Conservation (phyloP, 208 protist species). For the Wallacemonas collosoma region DNA sequence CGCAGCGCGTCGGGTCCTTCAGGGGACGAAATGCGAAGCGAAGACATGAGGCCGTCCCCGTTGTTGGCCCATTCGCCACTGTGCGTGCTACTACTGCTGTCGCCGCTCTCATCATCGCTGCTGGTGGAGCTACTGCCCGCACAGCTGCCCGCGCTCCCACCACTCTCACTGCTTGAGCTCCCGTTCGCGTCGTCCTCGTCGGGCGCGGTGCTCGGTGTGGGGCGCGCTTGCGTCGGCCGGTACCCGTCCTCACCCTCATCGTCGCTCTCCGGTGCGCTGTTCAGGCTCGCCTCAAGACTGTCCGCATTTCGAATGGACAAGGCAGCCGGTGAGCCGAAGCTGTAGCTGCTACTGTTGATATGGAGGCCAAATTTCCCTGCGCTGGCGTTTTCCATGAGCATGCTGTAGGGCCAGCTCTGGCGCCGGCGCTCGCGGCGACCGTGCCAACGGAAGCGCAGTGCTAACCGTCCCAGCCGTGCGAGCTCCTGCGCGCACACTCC, state of each 20-base stretch:
- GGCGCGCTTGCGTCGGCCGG: neutral
- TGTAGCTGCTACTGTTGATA: neutral
- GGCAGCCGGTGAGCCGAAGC: neutral
- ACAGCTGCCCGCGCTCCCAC: neutral
- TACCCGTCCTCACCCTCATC: constrained; percentile 14
- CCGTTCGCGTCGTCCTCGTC: neutral
- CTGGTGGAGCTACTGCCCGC: neutral
- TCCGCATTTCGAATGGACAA: neutral
- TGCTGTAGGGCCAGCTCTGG: neutral
- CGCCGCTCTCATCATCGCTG: neutral
- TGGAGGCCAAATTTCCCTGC: too few relatives aligned
- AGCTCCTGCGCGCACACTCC: neutral
- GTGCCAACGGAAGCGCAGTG: neutral
- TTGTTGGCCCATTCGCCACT: neutral
- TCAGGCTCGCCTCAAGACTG: constrained; percentile 12
- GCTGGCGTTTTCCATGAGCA: neutral
- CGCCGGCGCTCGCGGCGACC: neutral
- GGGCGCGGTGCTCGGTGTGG: neutral
- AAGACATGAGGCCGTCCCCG: neutral
- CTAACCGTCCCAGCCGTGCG: constrained; percentile 9
- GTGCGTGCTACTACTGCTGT: neutral
- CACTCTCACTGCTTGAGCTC: neutral
- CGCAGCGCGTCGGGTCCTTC: neutral
- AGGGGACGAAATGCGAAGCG: neutral
- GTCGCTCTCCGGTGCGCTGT: neutral